Conservation (phyloP, 257 asterid genomes). For the Pogostemon cablin region DNA sequence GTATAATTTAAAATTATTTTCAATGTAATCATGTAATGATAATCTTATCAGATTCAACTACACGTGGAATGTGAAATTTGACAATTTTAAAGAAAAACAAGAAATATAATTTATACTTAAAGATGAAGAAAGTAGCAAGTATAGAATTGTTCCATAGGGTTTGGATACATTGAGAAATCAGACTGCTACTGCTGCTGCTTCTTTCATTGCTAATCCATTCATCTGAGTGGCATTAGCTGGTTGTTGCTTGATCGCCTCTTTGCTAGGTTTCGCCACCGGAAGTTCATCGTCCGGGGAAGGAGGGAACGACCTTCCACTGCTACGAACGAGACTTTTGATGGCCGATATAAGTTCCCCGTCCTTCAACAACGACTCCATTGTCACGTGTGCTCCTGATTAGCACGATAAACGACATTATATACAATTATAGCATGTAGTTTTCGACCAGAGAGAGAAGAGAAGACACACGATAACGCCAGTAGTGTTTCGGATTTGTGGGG, state of each 20-base stretch:
- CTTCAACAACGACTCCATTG: conserved; percentile 78
- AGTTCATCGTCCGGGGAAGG: conserved; percentile 42
- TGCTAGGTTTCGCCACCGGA: conserved; percentile 25
- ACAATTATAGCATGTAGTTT: not conserved
- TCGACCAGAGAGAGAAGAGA: conserved; percentile 7
- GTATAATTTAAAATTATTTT: too few species aligned
- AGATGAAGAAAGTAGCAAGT: too few species aligned
- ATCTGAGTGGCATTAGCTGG: conserved; percentile 28
- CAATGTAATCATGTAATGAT: too few species aligned
- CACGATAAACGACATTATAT: not conserved
- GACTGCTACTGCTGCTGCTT: conserved; percentile 42
- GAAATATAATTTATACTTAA: too few species aligned
- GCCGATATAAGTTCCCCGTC: conserved; percentile 59
- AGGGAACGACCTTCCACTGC: conserved; percentile 86
- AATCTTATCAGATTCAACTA: too few species aligned
- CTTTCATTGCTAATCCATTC: conserved; percentile 36
- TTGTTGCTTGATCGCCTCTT: conserved; percentile 39
- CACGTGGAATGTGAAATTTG: too few species aligned
- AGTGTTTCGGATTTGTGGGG: conserved; percentile 96
- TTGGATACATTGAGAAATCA: conserved; percentile 12
- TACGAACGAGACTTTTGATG: conserved; percentile 63
- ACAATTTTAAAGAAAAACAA: not conserved
- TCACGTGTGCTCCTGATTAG: conserved; percentile 78
- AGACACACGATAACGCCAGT: conserved; percentile 86
- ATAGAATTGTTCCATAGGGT: too few species aligned